Conservation (phyloP, 1,284 basidiomycete species). For the Melampsora medusae region DNA sequence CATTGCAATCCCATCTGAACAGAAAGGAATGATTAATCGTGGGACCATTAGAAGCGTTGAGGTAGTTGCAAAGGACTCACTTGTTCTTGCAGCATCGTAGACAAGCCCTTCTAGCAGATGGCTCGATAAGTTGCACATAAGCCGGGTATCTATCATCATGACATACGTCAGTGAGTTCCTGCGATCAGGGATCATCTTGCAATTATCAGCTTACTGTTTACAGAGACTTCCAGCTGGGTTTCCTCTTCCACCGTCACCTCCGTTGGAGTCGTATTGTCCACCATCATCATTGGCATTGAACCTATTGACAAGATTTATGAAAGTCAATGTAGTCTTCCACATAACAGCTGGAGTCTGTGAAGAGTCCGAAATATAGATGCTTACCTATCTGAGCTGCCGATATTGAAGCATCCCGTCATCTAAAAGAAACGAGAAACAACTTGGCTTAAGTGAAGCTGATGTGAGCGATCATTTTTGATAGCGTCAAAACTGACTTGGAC, state of each 20-base stretch:
- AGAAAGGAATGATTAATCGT: background rate
- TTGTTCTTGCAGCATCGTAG: conserved; percentile 52
- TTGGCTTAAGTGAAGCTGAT: background rate
- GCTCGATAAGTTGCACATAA: conserved; percentile 53
- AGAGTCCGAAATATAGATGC: conserved; percentile 44
- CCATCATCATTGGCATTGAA: conserved; percentile 49
- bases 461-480: too few species aligned
- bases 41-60: too few species aligned
- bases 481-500: conserved; percentile 18
- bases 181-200: too few species aligned
- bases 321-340: background rate
- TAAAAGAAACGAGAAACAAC: background rate
- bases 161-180: too few species aligned
- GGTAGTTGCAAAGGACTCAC: conserved; percentile 10
- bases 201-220: conserved; percentile 10
- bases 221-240: conserved; percentile 51
- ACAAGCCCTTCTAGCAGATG: conserved; percentile 49
- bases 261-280: conserved; percentile 53
- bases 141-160: conserved; percentile 47
- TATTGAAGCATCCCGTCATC: conserved; percentile 41
- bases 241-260: conserved; percentile 51
- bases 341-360: background rate
- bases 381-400: conserved; percentile 42
- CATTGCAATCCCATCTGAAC: conserved; percentile 45
- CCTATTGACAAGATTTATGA: background rate